A percentile compares a stretch with the other conserved stretches of the same genome.
Conservation (phyloP, 2,329 filamentous ascomycete species). For the Tolypocladium ophioglossoides region DNA sequence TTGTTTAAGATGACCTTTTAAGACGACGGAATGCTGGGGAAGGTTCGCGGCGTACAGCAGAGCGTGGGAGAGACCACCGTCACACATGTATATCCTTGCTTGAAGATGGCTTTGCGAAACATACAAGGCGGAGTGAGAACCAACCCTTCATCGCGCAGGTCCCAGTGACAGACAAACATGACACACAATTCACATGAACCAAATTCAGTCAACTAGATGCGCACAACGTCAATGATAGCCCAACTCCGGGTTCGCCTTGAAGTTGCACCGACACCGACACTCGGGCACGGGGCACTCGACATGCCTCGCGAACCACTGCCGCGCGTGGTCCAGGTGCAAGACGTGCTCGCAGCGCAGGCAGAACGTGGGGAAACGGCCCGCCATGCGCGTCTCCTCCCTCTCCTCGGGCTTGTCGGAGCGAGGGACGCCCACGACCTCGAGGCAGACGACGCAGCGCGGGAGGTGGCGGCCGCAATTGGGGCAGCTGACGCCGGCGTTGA, state of each 20-base stretch:
- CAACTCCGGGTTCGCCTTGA: conserved; percentile 48
- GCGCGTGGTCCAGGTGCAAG: conserved; percentile 55
- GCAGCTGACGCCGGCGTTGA: conserved; percentile 52
- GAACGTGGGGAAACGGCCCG: conserved; percentile 55
- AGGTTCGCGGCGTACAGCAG: background rate
- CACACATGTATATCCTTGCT: background rate
- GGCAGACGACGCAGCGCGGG: conserved; percentile 56
- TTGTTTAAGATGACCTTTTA: background rate
- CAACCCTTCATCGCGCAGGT: background rate
- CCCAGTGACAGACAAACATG: background rate
- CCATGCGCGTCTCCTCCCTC: conserved; percentile 35
- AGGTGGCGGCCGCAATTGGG: conserved; percentile 57
- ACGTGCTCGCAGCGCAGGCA: conserved; percentile 60
- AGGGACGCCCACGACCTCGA: conserved; percentile 55
- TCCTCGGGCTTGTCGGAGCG: conserved; percentile 47
- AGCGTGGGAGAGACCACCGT: background rate
- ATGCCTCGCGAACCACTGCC: conserved; percentile 56
- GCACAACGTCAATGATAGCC: conserved; percentile 30
- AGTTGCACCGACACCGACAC: conserved; percentile 55
- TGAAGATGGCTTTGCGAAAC: background rate
- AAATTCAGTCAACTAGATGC: background rate
- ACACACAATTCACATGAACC: background rate
- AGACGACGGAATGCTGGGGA: background rate
- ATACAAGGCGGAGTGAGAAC: background rate
- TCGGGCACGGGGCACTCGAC: conserved; percentile 59